Conservation (phyloP, 306 rosid species). For the Pyrus pyrifolia region DNA sequence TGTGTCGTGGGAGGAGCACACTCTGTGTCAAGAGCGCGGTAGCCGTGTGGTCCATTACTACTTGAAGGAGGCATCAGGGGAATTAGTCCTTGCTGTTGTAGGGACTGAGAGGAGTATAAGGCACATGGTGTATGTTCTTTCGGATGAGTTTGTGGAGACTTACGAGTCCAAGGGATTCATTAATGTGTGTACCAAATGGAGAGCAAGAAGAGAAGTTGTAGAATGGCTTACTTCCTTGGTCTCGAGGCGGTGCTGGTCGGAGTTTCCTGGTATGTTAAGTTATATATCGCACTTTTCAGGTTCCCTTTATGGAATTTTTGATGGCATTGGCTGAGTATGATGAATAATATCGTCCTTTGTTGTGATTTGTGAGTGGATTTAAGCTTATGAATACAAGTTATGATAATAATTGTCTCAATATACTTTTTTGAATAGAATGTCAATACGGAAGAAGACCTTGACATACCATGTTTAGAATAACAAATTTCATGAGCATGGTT, state of each 20-base stretch:
- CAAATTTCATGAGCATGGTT: conserved; percentile 3
- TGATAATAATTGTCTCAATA: neutral
- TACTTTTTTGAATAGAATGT: neutral
- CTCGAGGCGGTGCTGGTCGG: conserved; percentile 19
- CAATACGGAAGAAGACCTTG: neutral
- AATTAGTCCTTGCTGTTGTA: conserved; percentile 56
- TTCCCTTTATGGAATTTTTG: neutral
- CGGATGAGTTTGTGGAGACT: conserved; percentile 45
- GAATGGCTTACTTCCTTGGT: conserved; percentile 68
- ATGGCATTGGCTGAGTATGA: neutral
- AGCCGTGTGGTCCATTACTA: conserved; percentile 68
- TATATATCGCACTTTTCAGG: neutral
- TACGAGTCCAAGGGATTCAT: conserved; percentile 32
- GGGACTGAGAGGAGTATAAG: conserved; percentile 91
- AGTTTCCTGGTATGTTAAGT: conserved; percentile 26
- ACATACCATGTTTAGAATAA: neutral
- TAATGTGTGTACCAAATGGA: conserved; percentile 51
- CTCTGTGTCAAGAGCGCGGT: conserved; percentile 66
- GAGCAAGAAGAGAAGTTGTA: conserved; percentile 76
- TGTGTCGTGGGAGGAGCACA: conserved; percentile 79
- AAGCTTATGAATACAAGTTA: neutral
- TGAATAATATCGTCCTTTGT: neutral
- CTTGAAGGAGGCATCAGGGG: conserved; percentile 48
- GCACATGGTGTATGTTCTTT: conserved; percentile 75
- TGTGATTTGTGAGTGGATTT: neutral